Evolutionary conservation across 23 red algal species (phyloP).

Genomic region (Pyropia haitanensis): DNA sequence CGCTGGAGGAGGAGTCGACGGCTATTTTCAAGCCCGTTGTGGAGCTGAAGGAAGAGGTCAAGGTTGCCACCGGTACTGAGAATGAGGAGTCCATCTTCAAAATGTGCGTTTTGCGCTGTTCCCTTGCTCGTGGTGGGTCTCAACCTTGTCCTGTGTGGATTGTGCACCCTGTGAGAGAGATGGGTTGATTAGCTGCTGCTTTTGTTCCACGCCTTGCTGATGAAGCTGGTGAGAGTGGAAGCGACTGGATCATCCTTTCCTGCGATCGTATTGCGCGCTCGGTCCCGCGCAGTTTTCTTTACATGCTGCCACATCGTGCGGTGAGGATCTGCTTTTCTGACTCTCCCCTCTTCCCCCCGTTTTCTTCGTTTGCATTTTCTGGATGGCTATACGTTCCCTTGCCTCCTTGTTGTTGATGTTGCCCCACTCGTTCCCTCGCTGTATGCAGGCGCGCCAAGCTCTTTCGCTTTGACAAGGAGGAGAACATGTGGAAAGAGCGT

Average conservation of each 20-base stretch:
- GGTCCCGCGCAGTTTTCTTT: too few species aligned
- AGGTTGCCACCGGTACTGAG: slow-evolving; percentile 37
- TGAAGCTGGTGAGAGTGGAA: too few species aligned
- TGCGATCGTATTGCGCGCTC: too few species aligned
- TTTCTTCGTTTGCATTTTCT: too few species aligned
- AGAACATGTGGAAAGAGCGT: slow-evolving; percentile 87
- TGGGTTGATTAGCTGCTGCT: too few species aligned
- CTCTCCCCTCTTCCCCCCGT: too few species aligned
- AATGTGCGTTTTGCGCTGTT: neutral
- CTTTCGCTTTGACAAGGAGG: slow-evolving; percentile 83
- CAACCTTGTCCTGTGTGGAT: neutral
- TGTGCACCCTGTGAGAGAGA: too few species aligned
- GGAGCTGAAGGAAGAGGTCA: slow-evolving; percentile 16
- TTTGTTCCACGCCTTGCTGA: too few species aligned
- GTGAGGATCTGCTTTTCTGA: too few species aligned
- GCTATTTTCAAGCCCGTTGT: slow-evolving; percentile 43
- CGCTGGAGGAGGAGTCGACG: slow-evolving; percentile 36
- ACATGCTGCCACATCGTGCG: too few species aligned
- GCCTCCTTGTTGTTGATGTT: neutral
- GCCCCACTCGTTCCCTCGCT: neutral
- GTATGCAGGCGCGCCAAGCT: slow-evolving; percentile 76
- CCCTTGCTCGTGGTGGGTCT: neutral
- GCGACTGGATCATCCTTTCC: too few species aligned
- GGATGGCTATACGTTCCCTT: neutral
- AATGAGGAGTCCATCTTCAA: slow-evolving; percentile 38